Conservation (phyloP, 1,284 basidiomycete species). For the Leccinum laetum region DNA sequence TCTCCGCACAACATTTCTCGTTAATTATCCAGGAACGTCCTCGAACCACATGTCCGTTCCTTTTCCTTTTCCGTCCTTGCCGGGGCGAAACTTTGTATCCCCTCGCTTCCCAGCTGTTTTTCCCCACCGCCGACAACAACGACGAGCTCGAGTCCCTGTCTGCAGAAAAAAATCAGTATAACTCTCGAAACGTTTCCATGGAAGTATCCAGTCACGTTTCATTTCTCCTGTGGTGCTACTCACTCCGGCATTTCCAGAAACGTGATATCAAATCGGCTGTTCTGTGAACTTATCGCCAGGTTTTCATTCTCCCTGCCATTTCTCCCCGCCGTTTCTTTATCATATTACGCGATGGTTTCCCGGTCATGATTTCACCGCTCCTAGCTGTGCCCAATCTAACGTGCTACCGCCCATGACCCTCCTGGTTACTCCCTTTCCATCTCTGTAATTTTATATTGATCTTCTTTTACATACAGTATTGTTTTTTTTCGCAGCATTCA, state of each 20-base stretch:
- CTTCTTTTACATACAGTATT: constrained; percentile 34
- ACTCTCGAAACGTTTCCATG: constrained; percentile 23
- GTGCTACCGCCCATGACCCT: constrained; percentile 8
- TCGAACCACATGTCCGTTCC: constrained; percentile 22
- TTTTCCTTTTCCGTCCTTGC: constrained; percentile 23
- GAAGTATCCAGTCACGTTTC: constrained; percentile 24
- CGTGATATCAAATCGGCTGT: constrained; percentile 33
- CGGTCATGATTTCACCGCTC: constrained; percentile 33
- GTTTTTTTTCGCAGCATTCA: constrained; percentile 19
- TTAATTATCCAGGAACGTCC: constrained; percentile 36
- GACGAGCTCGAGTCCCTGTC: not conserved
- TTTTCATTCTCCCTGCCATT: constrained; percentile 21
- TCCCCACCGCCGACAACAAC: not conserved
- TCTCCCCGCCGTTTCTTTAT: constrained; percentile 24
- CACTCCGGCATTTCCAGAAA: constrained; percentile 31
- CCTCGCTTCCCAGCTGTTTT: constrained; percentile 17
- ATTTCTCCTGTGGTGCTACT: constrained; percentile 12
- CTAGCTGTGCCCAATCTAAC: constrained; percentile 21
- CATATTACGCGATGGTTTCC: constrained; percentile 29
- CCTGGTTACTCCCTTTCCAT: constrained; percentile 26
- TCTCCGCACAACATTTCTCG: constrained; percentile 32
- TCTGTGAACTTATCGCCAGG: constrained; percentile 31
- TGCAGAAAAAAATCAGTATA: not conserved
- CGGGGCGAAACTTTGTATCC: constrained; percentile 22
- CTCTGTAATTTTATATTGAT: constrained; percentile 13